Evolutionary conservation across 768 basidiomycete genomes (phyloP), one percentile per base, ranked within the genome.

Genomic region (Kondoa subrosea): DNA sequence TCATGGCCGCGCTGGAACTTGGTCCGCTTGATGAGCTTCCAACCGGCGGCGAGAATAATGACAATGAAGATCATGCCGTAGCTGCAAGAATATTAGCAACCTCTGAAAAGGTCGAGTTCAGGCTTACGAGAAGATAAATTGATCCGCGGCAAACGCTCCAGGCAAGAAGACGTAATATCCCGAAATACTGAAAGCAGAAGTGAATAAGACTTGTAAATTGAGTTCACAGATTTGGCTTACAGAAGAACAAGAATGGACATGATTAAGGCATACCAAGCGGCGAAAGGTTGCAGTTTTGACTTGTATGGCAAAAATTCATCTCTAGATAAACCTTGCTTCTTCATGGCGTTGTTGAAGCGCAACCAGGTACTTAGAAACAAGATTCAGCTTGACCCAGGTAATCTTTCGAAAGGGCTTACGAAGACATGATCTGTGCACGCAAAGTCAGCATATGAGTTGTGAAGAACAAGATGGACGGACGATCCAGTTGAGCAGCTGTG

Each of bases 401-500:
- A n/a, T n/a, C n/a, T n/a, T n/a, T n/a, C n/a, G n/a, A n/a, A n/a
- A n/a, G n/a, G n/a, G 56, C 58, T 25, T 8, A 59, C 58, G 25
- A 14, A 25, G 58, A 12, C 58, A 59, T 59, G 30, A 59, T 59
- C 58, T 59, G 30, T 25, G 25, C 40, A 58, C 4, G 65, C 25
- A 25, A n/a, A 8, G 16, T 34, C 16, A 31, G 30, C 25, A 66
- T 21, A 57, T 14, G 27, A 16, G 60, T 3, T 25, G 30, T 17
- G 15, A 30, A n/a, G 31, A 29, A 21, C 14, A 3, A 12, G 66
- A 12, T 12, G 8, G 56, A 64, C 67, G 26, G 33, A 68, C 71
- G 50, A 73, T 72, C 70, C 72, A 72, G 26, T 71, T 72, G 56
- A 73, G 65, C 17, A 73, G 68, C 61, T 73, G 72, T 21, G 73